Percentiles rank a stretch among this genome's conserved stretches.
phyloP scores from a whole-genome alignment of 768 basidiomycete species.

The Agrocybe praecox region DNA sequence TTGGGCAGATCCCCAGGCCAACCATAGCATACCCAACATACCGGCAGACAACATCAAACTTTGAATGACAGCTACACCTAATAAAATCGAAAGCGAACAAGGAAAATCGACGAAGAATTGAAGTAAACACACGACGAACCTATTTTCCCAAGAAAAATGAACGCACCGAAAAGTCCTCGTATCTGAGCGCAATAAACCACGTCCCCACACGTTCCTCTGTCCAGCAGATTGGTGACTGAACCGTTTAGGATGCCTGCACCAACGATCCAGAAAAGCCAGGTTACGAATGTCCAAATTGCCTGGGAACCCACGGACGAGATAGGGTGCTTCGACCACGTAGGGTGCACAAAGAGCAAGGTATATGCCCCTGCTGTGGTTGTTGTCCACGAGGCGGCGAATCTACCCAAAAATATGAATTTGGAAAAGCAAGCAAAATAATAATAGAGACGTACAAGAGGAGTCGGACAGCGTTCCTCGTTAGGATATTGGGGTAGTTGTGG shows the following conservation, averaged over 20 bases:
- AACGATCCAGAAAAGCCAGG: slow-evolving; percentile 64
- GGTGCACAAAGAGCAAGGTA: slow-evolving; percentile 63
- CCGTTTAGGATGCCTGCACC: slow-evolving; percentile 54
- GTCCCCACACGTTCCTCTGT: slow-evolving; percentile 39
- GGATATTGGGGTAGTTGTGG: slow-evolving; percentile 50
- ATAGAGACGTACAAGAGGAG: slow-evolving; percentile 48
- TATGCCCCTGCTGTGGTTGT: slow-evolving; percentile 51
- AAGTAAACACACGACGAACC: not conserved
- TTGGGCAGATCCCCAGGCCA: slow-evolving; percentile 54
- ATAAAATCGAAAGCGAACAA: slow-evolving; percentile 15
- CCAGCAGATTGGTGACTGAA: slow-evolving; percentile 47
- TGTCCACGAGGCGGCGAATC: slow-evolving; percentile 67
- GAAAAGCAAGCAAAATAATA: not conserved
- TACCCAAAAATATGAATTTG: slow-evolving; percentile 21
- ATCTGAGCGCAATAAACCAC: slow-evolving; percentile 61
- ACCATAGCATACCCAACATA: slow-evolving; percentile 49
- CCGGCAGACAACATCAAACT: slow-evolving; percentile 50
- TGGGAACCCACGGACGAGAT: slow-evolving; percentile 62
- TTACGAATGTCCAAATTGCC: slow-evolving; percentile 57
- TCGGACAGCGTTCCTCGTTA: slow-evolving; percentile 43
- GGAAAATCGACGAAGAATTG: not conserved
- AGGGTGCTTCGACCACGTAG: slow-evolving; percentile 53
- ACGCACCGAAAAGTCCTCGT: slow-evolving; percentile 52
- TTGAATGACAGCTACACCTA: slow-evolving; percentile 53
- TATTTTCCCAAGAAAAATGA: not conserved